A percentile compares a stretch with the other conserved stretches of the same genome.
These are phyloP conservation scores for California macrophylla DNA, from an alignment of 441 rosid genomes.

Conservation along the genomic window DNA sequence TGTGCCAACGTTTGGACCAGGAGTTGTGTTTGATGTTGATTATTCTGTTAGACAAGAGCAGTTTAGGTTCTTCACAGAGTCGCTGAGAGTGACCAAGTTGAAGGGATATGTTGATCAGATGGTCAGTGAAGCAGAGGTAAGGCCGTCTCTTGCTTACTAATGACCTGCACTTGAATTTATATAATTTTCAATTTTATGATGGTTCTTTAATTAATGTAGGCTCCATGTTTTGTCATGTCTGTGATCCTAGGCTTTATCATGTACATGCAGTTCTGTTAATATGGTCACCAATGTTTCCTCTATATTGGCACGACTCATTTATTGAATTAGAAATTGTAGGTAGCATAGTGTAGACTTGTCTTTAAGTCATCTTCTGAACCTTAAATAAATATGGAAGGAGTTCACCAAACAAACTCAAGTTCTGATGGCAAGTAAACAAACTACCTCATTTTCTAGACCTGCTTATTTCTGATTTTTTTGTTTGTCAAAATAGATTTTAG, in stretches of 20 bases:
- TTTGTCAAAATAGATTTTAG: background rate
- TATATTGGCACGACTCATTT: background rate
- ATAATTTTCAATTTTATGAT: background rate
- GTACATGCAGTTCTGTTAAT: background rate
- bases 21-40: constrained; percentile 94
- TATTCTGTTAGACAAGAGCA: constrained; percentile 89
- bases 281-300: background rate
- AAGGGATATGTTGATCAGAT: constrained; percentile 96
- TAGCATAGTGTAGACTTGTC: background rate
- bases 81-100: constrained; percentile 72
- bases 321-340: background rate
- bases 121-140: constrained; percentile 87
- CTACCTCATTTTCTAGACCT: too few species aligned
- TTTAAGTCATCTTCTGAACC: background rate
- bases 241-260: background rate
- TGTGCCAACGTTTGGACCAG: constrained; percentile 96
- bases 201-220: background rate
- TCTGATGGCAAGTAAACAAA: too few species aligned
- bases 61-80: constrained; percentile 89
- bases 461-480: background rate
- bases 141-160: background rate
- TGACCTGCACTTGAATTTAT: background rate
- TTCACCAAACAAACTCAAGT: background rate
- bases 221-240: background rate
- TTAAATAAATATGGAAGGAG: too few species aligned